Conservation (phyloP, 805 yeast species). For the Brettanomyces anomalus region DNA sequence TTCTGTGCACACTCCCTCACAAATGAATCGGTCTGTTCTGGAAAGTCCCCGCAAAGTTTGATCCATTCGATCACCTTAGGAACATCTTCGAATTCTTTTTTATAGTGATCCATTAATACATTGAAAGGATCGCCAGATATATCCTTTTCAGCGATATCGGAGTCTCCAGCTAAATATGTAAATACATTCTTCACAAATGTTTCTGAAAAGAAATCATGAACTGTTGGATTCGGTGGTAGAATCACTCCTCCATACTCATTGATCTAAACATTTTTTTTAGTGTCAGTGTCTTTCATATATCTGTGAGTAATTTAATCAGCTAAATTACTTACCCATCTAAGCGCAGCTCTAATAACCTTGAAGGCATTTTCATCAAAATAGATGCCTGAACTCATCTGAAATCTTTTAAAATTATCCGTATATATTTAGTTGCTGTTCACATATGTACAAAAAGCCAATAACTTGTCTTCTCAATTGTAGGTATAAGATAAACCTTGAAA, state of each 20-base stretch:
- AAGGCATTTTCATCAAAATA: conserved; percentile 3
- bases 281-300: not conserved
- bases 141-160: not conserved
- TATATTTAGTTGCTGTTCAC: no score
- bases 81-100: not conserved
- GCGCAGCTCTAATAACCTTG: conserved; percentile 13
- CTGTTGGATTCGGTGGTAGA: conserved; percentile 6
- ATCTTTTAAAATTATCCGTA: no score
- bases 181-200: not conserved
- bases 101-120: not conserved
- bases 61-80: not conserved
- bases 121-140: not conserved
- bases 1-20: not conserved
- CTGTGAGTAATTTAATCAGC: not conserved
- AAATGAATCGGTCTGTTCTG: not conserved
- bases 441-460: no score
- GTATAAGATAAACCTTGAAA: no score
- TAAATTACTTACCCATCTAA: conserved; percentile 14
- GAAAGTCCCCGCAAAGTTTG: not conserved
- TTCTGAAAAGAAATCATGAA: not conserved
- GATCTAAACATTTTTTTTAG: conserved; percentile 1
- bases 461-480: no score
- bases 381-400: no score
- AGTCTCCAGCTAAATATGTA: not conserved
- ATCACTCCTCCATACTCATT: conserved; percentile 14